Evolutionary conservation across 257 asterid species (phyloP), one percentile per base, ranked within the genome.

Genomic region (Verbascum thapsus): DNA sequence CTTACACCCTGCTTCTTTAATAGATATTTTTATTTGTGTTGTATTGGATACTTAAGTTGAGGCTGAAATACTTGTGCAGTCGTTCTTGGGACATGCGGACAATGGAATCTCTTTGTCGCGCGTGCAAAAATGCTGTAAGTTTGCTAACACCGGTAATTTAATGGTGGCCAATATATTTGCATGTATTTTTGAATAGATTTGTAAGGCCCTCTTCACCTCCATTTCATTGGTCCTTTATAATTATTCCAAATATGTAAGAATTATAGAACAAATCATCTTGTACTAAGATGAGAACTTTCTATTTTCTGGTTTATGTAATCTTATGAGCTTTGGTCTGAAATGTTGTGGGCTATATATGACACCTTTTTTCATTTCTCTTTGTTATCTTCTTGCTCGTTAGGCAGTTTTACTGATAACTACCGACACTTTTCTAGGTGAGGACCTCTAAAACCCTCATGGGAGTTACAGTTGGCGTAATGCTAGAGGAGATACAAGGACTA

Each of bases 21-120:
- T 64, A 37, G 35, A 53, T 59, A 42, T n/a, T 7, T 69, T 50
- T 71, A 40, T 53, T 55, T 50, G 20, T 49, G 19, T 52, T 49
- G 1, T 41, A 34, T 50, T 63, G 56, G 35, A 61, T 34, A 48
- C 58, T 58, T 72, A 40, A 71, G 13, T 40, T 22, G 8, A 30
- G 41, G 69, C 65, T 40, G 40, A 44, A 68, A 59, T 74, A 59
- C 51, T 75, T 67, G 53, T 77, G 55, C 88, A 92, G 99, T 56
- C 99, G 95, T 75, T 85, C 97, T 37, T 92, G 99, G 99, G 97
- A 92, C 75, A 78, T 83, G 88, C 89, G 97, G 64, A 87, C 97
- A n/a, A 92, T 92, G 99, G 99, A 92, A 74, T 89, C 99, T 68
- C 91, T 92, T 63, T 92, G 99, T 68, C 94, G 99, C 61, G 99